Evolutionary conservation across 2,329 filamentous ascomycete genomes (phyloP).

Genomic region (Talaromyces sp.): DNA sequence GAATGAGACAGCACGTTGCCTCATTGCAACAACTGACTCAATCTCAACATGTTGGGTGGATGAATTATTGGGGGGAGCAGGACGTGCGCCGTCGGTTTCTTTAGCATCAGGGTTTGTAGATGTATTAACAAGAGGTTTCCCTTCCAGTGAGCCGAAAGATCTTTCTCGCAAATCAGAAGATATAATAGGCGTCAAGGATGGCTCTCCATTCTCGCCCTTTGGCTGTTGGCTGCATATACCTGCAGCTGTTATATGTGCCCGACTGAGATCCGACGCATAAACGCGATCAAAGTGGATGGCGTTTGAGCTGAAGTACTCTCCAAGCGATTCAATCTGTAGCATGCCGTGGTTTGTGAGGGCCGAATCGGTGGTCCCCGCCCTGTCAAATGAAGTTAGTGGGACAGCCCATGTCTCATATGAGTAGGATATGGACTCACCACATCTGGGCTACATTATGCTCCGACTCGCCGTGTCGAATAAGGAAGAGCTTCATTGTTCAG

Average conservation of each 20-base stretch:
- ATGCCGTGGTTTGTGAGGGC: constrained; percentile 78
- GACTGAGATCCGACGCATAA: constrained; percentile 76
- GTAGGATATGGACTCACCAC: constrained; percentile 58
- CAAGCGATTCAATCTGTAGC: constrained; percentile 75
- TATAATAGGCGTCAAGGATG: constrained; percentile 11
- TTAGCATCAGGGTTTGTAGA: background rate
- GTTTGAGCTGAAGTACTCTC: constrained; percentile 64
- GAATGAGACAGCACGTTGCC: constrained; percentile 65
- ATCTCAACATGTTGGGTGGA: constrained; percentile 54
- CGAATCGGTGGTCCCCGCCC: constrained; percentile 80
- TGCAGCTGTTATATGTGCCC: constrained; percentile 61
- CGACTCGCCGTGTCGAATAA: constrained; percentile 87
- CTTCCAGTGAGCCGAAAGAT: constrained; percentile 45
- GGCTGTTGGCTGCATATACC: constrained; percentile 27
- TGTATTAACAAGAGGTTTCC: background rate
- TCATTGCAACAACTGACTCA: constrained; percentile 72
- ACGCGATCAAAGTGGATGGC: constrained; percentile 69
- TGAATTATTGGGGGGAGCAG: constrained; percentile 23
- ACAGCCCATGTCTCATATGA: background rate
- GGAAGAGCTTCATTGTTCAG: constrained; percentile 63
- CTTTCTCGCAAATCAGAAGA: constrained; percentile 40
- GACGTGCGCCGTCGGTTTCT: too few species aligned
- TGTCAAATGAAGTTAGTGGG: constrained; percentile 35
- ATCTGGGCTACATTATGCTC: constrained; percentile 82
- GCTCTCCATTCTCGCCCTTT: background rate